Conservation (phyloP, 108 stramenopile genomes). For the Fragilaria radians region DNA sequence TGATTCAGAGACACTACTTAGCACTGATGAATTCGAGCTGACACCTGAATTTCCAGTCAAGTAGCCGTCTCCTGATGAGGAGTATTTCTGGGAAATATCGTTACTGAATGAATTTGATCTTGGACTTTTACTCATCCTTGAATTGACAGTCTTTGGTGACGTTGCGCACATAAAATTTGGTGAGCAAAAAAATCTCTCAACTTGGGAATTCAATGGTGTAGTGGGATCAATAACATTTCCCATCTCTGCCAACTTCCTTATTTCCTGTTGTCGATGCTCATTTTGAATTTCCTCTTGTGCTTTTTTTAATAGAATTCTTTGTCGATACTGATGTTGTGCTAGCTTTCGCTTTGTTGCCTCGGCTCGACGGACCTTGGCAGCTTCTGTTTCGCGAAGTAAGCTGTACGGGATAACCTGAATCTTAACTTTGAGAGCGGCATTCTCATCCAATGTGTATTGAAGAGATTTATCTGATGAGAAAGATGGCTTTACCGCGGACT, state of each 20-base stretch:
- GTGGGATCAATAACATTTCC: too few relatives aligned
- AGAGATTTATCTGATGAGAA: neutral
- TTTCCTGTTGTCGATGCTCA: too few relatives aligned
- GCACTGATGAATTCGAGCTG: neutral
- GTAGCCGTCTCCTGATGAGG: neutral
- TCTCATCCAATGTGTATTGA: constrained; percentile 24
- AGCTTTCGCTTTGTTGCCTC: too few relatives aligned
- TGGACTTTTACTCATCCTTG: neutral
- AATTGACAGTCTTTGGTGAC: neutral
- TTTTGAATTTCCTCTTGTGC: too few relatives aligned
- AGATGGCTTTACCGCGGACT: neutral
- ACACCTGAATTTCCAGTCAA: neutral
- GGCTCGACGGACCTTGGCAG: neutral
- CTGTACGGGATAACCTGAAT: constrained; percentile 24
- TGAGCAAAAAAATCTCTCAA: neutral
- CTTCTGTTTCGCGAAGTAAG: neutral
- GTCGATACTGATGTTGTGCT: too few relatives aligned
- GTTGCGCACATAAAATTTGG: neutral
- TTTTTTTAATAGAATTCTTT: too few relatives aligned
- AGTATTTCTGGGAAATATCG: neutral
- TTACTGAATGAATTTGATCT: neutral
- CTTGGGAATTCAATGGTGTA: neutral
- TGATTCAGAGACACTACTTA: neutral
- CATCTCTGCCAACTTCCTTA: too few relatives aligned
- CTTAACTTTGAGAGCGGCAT: constrained; percentile 25